A percentile compares a stretch with the other conserved stretches of the same genome.
Evolutionary conservation across 2,329 filamentous ascomycete genomes (phyloP).

Genomic region (Pseudogymnoascus sp.): DNA sequence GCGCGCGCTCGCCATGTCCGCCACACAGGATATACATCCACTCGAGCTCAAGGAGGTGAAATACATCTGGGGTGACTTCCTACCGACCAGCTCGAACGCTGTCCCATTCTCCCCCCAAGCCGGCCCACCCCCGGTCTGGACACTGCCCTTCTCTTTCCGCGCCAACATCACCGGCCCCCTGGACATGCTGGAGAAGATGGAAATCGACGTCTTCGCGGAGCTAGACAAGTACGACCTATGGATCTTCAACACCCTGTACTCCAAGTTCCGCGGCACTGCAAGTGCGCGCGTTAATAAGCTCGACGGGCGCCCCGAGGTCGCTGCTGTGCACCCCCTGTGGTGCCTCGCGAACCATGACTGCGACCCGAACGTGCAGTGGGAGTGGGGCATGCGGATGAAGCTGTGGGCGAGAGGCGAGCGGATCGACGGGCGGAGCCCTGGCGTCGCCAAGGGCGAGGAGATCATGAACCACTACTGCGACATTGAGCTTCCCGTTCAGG

Average conservation of each 20-base stretch:
- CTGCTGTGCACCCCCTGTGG: constrained; percentile 91
- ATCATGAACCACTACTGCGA: constrained; percentile 94
- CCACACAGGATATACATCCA: constrained; percentile 52
- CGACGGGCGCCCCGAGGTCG: constrained; percentile 80
- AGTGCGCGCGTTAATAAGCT: constrained; percentile 70
- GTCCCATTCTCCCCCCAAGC: constrained; percentile 46
- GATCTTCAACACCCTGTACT: constrained; percentile 85
- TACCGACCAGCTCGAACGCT: constrained; percentile 44
- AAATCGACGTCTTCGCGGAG: constrained; percentile 62
- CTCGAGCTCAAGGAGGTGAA: constrained; percentile 57
- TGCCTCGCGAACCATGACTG: constrained; percentile 95
- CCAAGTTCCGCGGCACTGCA: constrained; percentile 88
- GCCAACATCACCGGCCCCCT: constrained; percentile 67
- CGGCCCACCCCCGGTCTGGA: constrained; percentile 53
- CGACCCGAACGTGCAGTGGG: constrained; percentile 90
- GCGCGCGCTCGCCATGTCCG: constrained; percentile 54
- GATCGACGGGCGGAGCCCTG: constrained; percentile 45
- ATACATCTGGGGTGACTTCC: constrained; percentile 64
- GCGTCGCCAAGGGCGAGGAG: constrained; percentile 72
- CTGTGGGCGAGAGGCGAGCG: constrained; percentile 55
- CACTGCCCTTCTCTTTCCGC: constrained; percentile 69
- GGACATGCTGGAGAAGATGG: constrained; percentile 77
- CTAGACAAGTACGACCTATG: constrained; percentile 60
- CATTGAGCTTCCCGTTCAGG: constrained; percentile 64
- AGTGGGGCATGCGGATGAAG: constrained; percentile 75